These are phyloP conservation scores for Suillus bovinus DNA, from an alignment of 768 basidiomycete genomes.

Conservation along the genomic window DNA sequence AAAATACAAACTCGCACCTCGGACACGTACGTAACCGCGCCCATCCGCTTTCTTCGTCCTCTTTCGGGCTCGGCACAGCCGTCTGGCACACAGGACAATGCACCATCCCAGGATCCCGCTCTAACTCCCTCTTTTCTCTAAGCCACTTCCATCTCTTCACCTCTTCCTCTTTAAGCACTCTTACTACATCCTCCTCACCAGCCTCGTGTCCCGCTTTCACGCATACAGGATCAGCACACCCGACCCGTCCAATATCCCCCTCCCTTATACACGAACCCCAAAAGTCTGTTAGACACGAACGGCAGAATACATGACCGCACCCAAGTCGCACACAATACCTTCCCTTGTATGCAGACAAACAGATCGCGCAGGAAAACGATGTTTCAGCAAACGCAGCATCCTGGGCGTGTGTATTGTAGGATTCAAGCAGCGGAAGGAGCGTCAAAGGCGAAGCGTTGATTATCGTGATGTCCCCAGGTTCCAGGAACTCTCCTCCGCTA, in stretches of 20 bases:
- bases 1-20: constrained; percentile 76
- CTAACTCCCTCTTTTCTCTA: constrained; percentile 66
- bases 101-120: constrained; percentile 77
- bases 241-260: constrained; percentile 72
- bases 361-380: constrained; percentile 76
- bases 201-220: constrained; percentile 63
- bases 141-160: constrained; percentile 78
- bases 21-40: constrained; percentile 71
- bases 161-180: constrained; percentile 66
- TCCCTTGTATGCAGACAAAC: constrained; percentile 73
- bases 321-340: constrained; percentile 66
- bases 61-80: constrained; percentile 59
- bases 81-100: constrained; percentile 86
- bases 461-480: constrained; percentile 45
- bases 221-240: constrained; percentile 81
- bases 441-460: constrained; percentile 57
- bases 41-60: constrained; percentile 63
- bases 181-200: constrained; percentile 68
- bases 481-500: constrained; percentile 64
- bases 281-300: constrained; percentile 75
- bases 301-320: constrained; percentile 84
- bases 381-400: constrained; percentile 58
- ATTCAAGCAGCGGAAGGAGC: constrained; percentile 47
- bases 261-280: constrained; percentile 83
- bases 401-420: constrained; percentile 48